phyloP scores from a whole-genome alignment of 2,329 filamentous ascomycete species.

The Ophiocordyceps sinensis region DNA sequence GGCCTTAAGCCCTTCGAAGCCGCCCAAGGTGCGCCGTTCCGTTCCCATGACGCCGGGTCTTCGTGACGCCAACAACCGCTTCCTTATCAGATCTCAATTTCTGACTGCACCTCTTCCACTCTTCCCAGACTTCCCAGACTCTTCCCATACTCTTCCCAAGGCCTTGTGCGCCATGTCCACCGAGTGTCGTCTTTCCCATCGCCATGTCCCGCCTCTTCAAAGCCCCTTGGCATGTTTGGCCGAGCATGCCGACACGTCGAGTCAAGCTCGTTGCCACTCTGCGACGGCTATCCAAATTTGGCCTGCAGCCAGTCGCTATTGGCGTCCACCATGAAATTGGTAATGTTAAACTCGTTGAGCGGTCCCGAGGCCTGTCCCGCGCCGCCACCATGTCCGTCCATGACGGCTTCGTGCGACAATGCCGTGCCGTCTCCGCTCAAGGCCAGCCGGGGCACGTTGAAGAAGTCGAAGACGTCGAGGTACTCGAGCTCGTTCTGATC shows the following conservation, averaged over 20 bases:
- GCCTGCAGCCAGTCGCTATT: conserved; percentile 54
- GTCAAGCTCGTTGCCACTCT: too few relatives aligned
- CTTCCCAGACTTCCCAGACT: neutral
- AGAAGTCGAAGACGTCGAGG: conserved; percentile 86
- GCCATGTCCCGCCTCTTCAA: too few relatives aligned
- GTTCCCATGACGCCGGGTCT: too few relatives aligned
- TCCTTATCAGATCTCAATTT: too few relatives aligned
- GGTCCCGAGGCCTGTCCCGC: conserved; percentile 8
- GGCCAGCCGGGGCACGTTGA: conserved; percentile 70
- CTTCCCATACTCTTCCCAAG: neutral
- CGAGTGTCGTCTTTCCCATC: too few relatives aligned
- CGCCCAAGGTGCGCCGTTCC: too few relatives aligned
- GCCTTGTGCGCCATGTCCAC: too few relatives aligned
- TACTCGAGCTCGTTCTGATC: conserved; percentile 78
- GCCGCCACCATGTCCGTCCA: conserved; percentile 13
- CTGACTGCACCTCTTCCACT: neutral
- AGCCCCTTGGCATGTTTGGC: too few relatives aligned
- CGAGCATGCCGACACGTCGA: too few relatives aligned
- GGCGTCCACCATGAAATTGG: conserved; percentile 62
- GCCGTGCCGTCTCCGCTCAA: conserved; percentile 24
- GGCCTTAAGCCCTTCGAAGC: too few relatives aligned
- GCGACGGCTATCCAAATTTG: conserved; percentile 6
- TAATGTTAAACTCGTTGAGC: conserved; percentile 59
- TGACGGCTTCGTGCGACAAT: conserved; percentile 9
- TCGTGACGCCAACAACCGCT: too few relatives aligned